Evolutionary conservation across 345 rosid species (phyloP).

Genomic region (Brassica nigra): DNA sequence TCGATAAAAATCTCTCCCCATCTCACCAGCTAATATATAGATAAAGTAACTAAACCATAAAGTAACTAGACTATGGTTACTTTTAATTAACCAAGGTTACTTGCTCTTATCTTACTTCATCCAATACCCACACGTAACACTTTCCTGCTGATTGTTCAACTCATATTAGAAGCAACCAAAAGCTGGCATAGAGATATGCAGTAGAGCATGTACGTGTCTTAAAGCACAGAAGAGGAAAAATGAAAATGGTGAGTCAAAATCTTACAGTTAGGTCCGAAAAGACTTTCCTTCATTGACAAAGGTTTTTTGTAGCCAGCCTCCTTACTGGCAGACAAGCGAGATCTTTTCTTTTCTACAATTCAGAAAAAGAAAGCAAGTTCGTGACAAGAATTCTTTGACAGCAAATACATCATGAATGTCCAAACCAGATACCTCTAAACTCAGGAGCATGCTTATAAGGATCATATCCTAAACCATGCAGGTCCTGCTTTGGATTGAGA

Average conservation of each 20-base stretch:
- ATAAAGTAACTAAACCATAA: no score
- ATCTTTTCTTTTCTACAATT: slow-evolving; percentile 68
- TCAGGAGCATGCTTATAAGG: slow-evolving; percentile 98
- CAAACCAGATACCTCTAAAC: slow-evolving; percentile 70
- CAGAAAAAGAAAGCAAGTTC: slow-evolving; percentile 27
- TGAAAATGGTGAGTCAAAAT: slow-evolving; percentile 27
- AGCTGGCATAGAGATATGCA: slow-evolving; percentile 3
- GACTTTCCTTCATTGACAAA: slow-evolving; percentile 63
- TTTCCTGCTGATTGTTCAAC: slow-evolving; percentile 65
- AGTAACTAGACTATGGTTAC: no score
- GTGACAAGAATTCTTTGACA: slow-evolving; percentile 17
- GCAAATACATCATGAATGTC: slow-evolving; percentile 24
- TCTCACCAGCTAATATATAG: no score
- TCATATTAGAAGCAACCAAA: slow-evolving; percentile 39
- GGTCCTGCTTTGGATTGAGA: slow-evolving; percentile 84
- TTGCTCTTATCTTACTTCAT: no score
- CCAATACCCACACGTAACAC: no score
- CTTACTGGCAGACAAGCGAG: slow-evolving; percentile 55
- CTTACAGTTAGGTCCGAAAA: slow-evolving; percentile 83
- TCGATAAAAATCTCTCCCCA: no score
- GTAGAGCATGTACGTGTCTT: slow-evolving; percentile 4
- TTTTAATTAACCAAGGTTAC: no score
- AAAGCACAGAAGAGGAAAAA: slow-evolving; percentile 4
- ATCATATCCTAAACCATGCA: slow-evolving; percentile 88
- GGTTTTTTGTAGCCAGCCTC: slow-evolving; percentile 53